These are phyloP conservation scores for Vigna radiata DNA, from an alignment of 306 rosid genomes.

Conservation along the genomic window DNA sequence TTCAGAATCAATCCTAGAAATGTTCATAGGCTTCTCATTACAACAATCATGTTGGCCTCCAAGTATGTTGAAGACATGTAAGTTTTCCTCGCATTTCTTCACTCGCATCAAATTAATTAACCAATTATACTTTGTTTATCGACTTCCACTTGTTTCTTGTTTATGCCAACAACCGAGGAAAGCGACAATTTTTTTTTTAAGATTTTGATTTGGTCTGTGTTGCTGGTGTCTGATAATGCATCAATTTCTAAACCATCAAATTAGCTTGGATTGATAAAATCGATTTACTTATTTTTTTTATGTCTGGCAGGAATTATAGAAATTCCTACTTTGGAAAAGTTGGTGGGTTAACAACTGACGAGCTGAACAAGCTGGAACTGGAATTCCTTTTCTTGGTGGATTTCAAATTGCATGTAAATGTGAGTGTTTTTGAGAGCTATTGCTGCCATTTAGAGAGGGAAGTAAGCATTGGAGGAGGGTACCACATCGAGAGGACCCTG, in stretches of 20 bases:
- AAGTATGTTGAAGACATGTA: constrained; percentile 92
- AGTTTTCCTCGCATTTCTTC: constrained; percentile 43
- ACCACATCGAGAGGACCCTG: constrained; percentile 79
- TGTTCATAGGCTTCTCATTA: constrained; percentile 89
- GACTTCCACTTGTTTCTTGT: not conserved
- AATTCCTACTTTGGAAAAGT: constrained; percentile 91
- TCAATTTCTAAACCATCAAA: not conserved
- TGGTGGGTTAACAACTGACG: constrained; percentile 78
- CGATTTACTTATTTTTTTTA: not conserved
- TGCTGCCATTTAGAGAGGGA: constrained; percentile 91
- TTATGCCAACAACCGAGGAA: constrained; percentile 33
- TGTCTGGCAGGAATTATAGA: constrained; percentile 71
- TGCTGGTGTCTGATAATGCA: constrained; percentile 13
- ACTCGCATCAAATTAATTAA: not conserved
- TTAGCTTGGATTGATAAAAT: constrained; percentile 10
- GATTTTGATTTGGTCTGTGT: constrained; percentile 16
- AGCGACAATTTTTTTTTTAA: constrained; percentile 21
- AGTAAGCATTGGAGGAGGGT: constrained; percentile 90
- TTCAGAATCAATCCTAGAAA: constrained; percentile 76
- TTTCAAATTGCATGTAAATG: constrained; percentile 90
- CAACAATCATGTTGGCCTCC: constrained; percentile 92
- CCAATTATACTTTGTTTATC: not conserved
- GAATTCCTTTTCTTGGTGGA: constrained; percentile 84
- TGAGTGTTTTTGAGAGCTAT: constrained; percentile 94
- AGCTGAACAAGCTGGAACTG: constrained; percentile 77